Evolutionary conservation across 495 filamentous ascomycete species (phyloP), one percentile per base, ranked within the genome.

Genomic region (Penicillium argentinense): DNA sequence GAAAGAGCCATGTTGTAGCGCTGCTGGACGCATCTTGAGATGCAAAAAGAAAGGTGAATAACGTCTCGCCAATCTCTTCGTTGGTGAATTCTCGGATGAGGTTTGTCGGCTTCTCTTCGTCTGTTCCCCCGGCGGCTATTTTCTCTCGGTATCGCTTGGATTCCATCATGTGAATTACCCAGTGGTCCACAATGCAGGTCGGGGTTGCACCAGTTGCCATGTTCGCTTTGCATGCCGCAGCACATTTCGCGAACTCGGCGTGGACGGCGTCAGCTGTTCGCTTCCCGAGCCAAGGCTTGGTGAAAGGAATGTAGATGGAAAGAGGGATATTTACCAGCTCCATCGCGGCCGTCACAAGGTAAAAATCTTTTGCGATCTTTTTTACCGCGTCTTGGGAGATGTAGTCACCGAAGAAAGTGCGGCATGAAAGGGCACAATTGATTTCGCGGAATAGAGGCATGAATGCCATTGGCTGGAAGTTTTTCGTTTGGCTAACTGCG

Each of bases 11-110:
- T 27, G 89, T 96, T 42, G 81, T 80, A 25, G 92, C 90, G 56
- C 88, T 92, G 68, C 84, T 89, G 18, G 91, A 91, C 25, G 92
- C 92, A 59, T 97, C 92, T 69, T 97, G 92, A 22, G 88, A 92
- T 28, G 92, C 92, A 67, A 97, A 97, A 29, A 97, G 80, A 76
- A 97, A 96, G 27, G 92, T 95, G 73, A 96, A 93, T 37, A 97
- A 49, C 1, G 92, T 96, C 74, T 91, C 86, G 18, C 86, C 74
- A 57, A 97, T 96, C 62, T 97, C 92, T 43, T 86, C 84, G 52
- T 96, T 85, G 56, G 81, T 83, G 64, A 97, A 97, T 17, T 85
- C 79, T 34, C 91, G 84, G 44, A 96, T 79, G 17, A 95, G 65
- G 56, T 81, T 84, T 4, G 78, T 72, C 9, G 90, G 90, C 74